Conservation (phyloP, 306 rosid species). For the Cicer cuneatum region DNA sequence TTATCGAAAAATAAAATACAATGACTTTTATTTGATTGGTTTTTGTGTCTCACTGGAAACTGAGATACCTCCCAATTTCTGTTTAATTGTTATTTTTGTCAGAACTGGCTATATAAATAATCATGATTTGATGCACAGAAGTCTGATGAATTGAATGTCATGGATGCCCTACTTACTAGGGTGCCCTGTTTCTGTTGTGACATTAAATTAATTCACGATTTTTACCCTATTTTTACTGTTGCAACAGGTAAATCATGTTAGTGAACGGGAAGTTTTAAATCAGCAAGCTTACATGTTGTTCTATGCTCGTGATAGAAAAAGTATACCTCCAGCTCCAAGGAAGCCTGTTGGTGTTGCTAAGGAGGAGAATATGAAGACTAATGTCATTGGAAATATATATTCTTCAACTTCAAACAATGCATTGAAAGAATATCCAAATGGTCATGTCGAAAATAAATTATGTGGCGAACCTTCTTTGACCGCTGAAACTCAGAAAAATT, state of each 20-base stretch:
- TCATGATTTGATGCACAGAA: constrained; percentile 1
- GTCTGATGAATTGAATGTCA: constrained; percentile 8
- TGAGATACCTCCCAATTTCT: constrained; percentile 4
- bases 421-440: constrained; percentile 53
- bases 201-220: neutral
- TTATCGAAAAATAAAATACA: neutral
- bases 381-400: constrained; percentile 43
- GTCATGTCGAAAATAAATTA: constrained; percentile 41
- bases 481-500: constrained; percentile 48
- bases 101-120: constrained; percentile 3
- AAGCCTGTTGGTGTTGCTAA: constrained; percentile 54
- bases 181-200: neutral
- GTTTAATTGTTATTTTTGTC: neutral
- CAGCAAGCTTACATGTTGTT: constrained; percentile 99
- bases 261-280: constrained; percentile 76
- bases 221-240: constrained; percentile 22
- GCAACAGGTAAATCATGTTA: constrained; percentile 74
- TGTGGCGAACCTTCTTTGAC: constrained; percentile 39
- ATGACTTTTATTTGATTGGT: neutral
- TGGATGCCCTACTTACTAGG: neutral
- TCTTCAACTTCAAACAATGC: constrained; percentile 48
- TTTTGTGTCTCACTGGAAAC: neutral
- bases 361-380: constrained; percentile 60
- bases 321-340: constrained; percentile 55
- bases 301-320: constrained; percentile 88